Conservation (phyloP, 345 rosid genomes). For the Chamaenerion angustifolium region DNA sequence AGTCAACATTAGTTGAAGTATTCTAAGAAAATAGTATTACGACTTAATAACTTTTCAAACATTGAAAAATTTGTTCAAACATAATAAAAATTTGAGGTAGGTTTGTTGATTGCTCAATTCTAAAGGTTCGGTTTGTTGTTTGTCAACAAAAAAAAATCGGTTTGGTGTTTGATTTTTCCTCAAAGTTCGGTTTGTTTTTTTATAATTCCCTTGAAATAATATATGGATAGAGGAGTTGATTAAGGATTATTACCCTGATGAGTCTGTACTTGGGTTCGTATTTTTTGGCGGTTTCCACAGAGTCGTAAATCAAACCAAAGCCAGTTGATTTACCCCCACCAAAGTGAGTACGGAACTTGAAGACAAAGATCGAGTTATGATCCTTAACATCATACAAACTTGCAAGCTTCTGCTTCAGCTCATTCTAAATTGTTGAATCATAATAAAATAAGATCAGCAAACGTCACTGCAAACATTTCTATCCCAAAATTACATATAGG, state of each 20-base stretch:
- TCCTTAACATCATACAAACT: constrained; percentile 86
- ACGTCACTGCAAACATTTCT: neutral
- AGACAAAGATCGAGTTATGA: constrained; percentile 78
- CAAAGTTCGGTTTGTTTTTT: too few relatives aligned
- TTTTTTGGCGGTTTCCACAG: constrained; percentile 83
- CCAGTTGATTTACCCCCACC: constrained; percentile 99
- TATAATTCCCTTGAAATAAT: too few relatives aligned
- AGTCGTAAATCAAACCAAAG: constrained; percentile 84
- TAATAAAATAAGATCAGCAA: neutral
- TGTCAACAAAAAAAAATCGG: too few relatives aligned
- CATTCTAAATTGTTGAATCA: constrained; percentile 31
- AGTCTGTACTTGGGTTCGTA: constrained; percentile 94
- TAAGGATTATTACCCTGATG: constrained; percentile 52
- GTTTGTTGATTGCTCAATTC: too few relatives aligned
- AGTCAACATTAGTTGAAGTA: too few relatives aligned
- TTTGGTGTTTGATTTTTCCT: too few relatives aligned
- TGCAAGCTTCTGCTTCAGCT: constrained; percentile 75
- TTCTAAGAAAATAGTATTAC: too few relatives aligned
- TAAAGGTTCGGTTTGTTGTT: too few relatives aligned
- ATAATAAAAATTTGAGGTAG: too few relatives aligned
- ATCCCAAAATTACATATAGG: neutral
- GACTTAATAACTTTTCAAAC: too few relatives aligned
- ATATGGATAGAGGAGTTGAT: too few relatives aligned
- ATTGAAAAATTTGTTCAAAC: too few relatives aligned
- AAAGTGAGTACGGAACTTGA: constrained; percentile 91